Conservation (phyloP, 257 asterid species). For the Hygrophila difformis region DNA sequence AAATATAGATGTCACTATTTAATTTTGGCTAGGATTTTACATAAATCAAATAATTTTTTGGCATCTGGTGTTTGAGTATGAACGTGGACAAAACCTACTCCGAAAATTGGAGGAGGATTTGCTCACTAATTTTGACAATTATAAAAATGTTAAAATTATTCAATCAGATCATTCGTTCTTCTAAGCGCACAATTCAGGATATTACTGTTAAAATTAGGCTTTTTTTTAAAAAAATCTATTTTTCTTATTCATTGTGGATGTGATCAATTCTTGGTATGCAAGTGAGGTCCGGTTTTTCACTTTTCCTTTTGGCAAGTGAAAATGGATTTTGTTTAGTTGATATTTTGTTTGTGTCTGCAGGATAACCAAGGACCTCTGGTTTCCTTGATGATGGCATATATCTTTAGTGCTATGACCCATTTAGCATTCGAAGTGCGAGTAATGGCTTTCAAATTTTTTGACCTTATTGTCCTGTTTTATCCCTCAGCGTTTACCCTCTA, state of each 20-base stretch:
- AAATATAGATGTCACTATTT: too few relatives aligned
- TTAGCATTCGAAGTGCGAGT: slow-evolving; percentile 71
- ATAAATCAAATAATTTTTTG: too few relatives aligned
- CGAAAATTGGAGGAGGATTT: background rate
- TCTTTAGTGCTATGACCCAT: slow-evolving; percentile 81
- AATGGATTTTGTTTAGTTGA: slow-evolving; percentile 12
- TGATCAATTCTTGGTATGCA: slow-evolving; percentile 6
- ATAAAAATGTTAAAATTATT: background rate
- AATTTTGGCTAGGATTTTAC: too few relatives aligned
- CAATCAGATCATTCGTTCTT: background rate
- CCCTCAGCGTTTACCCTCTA: slow-evolving; percentile 63
- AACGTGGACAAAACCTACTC: background rate
- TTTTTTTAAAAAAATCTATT: slow-evolving; percentile 6
- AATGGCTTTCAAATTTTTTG: slow-evolving; percentile 79
- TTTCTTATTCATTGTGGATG: background rate
- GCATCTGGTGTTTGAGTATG: background rate
- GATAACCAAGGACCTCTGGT: slow-evolving; percentile 68
- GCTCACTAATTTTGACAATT: background rate
- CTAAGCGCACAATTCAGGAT: slow-evolving; percentile 2
- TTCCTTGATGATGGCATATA: slow-evolving; percentile 76
- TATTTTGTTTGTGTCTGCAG: slow-evolving; percentile 35
- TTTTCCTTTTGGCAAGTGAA: slow-evolving; percentile 14
- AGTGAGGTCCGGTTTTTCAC: background rate
- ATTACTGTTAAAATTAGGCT: too few relatives aligned
- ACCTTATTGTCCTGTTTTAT: slow-evolving; percentile 65